Percentiles rank a stretch among this genome's conserved stretches.
phyloP scores from a whole-genome alignment of 108 stramenopile genomes.

The Conticribra weissflogii region DNA sequence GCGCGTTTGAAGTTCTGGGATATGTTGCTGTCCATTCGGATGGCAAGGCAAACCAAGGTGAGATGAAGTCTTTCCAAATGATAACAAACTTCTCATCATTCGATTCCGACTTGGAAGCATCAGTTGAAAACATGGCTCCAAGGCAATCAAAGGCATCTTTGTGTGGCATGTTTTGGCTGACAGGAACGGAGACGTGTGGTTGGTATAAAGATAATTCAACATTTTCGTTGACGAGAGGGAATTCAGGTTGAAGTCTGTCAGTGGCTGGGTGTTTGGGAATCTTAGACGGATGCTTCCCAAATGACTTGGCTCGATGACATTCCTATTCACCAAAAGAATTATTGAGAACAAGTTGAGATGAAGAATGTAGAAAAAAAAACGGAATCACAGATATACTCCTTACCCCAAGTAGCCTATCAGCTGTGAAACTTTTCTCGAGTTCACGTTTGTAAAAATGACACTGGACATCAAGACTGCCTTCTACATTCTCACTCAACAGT shows the following conservation, averaged over 20 bases:
- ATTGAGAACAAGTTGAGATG: no score
- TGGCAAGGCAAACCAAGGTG: slow-evolving; percentile 79
- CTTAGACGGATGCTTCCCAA: slow-evolving; percentile 55
- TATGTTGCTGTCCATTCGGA: slow-evolving; percentile 52
- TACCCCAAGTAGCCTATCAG: slow-evolving; percentile 61
- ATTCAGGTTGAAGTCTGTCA: slow-evolving; percentile 41
- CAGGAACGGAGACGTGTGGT: slow-evolving; percentile 60
- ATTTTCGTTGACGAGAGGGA: slow-evolving; percentile 53
- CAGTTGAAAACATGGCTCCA: slow-evolving; percentile 26
- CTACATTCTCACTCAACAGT: slow-evolving; percentile 60
- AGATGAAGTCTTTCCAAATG: slow-evolving; percentile 79
- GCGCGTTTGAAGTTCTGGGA: slow-evolving; percentile 23
- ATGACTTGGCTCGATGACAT: slow-evolving; percentile 60
- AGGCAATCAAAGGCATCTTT: slow-evolving; percentile 59
- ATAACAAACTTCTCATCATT: slow-evolving; percentile 57
- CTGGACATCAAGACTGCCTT: slow-evolving; percentile 69
- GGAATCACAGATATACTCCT: background rate
- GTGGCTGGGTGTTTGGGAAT: slow-evolving; percentile 27
- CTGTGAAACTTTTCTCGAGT: slow-evolving; percentile 60
- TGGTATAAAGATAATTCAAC: slow-evolving; percentile 60
- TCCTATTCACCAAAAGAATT: no score
- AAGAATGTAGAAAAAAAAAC: no score
- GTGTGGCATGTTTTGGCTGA: slow-evolving; percentile 56
- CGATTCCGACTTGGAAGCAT: slow-evolving; percentile 3
- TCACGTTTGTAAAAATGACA: slow-evolving; percentile 61